A percentile compares a stretch with the other conserved stretches of the same genome.
phyloP scores from a whole-genome alignment of 2,329 filamentous ascomycete genomes.

The Botrytis hyacinthi region DNA sequence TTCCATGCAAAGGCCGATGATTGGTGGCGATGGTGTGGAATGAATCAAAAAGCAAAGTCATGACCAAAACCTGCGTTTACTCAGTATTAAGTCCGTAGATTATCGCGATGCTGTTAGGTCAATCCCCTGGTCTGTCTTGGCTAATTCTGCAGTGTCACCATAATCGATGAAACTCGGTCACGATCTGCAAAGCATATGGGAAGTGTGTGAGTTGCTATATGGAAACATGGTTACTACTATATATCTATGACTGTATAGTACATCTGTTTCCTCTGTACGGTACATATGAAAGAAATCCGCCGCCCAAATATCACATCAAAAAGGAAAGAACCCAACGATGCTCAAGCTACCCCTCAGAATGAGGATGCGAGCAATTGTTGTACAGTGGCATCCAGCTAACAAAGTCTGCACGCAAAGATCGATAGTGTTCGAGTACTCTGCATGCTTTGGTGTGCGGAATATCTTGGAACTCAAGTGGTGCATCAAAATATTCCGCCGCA shows the following conservation, averaged over 20 bases:
- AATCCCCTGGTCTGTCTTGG: background rate
- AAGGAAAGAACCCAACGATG: background rate
- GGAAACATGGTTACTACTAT: conserved; percentile 11
- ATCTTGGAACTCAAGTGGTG: conserved; percentile 10
- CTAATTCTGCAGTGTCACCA: background rate
- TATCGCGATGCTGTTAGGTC: background rate
- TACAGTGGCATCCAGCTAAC: background rate
- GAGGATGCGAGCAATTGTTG: conserved; percentile 9
- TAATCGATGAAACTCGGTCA: background rate
- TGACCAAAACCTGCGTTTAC: background rate
- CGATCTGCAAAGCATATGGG: conserved; percentile 4
- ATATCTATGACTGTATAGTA: conserved; percentile 4
- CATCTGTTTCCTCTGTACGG: background rate
- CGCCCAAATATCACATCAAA: background rate
- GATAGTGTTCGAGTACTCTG: background rate
- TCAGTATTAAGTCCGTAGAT: background rate
- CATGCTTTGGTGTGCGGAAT: background rate
- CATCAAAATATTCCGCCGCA: conserved; percentile 1
- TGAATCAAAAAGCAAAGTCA: background rate
- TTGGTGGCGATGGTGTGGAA: background rate
- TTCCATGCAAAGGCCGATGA: background rate
- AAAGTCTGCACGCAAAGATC: background rate
- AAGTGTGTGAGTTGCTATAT: background rate
- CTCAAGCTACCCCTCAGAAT: conserved; percentile 7
- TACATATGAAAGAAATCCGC: background rate